These are phyloP conservation scores for Aspergillus felis DNA, from an alignment of 2,329 filamentous ascomycete genomes.

Conservation along the genomic window DNA sequence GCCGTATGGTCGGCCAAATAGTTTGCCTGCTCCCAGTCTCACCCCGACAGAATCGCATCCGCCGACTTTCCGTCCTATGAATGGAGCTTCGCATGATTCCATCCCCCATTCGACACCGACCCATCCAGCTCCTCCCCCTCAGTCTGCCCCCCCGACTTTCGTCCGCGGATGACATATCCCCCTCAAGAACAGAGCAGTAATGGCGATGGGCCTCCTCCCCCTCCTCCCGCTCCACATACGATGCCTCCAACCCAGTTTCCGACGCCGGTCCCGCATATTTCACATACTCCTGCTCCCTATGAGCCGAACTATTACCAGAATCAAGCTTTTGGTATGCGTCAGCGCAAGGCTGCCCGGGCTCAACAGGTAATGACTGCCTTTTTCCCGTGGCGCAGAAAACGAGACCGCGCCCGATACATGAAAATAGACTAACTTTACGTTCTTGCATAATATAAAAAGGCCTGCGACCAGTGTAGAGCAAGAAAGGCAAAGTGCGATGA, in stretches of 20 bases:
- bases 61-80: constrained; percentile 30
- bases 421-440: constrained; percentile 5
- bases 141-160: constrained; percentile 29
- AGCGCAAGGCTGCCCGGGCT: constrained; percentile 38
- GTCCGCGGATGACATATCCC: constrained; percentile 29
- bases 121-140: constrained; percentile 17
- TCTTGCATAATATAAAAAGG: constrained; percentile 48
- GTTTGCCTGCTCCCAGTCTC: constrained; percentile 27
- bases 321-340: constrained; percentile 29
- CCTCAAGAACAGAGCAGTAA: constrained; percentile 27
- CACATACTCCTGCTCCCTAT: constrained; percentile 28
- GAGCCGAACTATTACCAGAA: constrained; percentile 30
- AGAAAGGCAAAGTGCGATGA: constrained; percentile 92
- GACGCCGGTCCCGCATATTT: constrained; percentile 21
- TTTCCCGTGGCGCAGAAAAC: neutral
- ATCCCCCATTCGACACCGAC: constrained; percentile 29
- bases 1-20: constrained; percentile 31
- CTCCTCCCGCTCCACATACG: constrained; percentile 18
- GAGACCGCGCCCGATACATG: neutral
- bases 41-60: constrained; percentile 25
- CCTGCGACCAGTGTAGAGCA: constrained; percentile 83
- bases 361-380: constrained; percentile 30
- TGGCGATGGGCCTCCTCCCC: constrained; percentile 25
- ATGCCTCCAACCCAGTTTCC: constrained; percentile 28
- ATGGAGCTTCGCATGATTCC: constrained; percentile 30